A percentile compares a stretch with the other conserved stretches of the same genome.
Evolutionary conservation across 2,329 filamentous ascomycete species (phyloP).

Genomic region (Dactylonectria macrodidyma): DNA sequence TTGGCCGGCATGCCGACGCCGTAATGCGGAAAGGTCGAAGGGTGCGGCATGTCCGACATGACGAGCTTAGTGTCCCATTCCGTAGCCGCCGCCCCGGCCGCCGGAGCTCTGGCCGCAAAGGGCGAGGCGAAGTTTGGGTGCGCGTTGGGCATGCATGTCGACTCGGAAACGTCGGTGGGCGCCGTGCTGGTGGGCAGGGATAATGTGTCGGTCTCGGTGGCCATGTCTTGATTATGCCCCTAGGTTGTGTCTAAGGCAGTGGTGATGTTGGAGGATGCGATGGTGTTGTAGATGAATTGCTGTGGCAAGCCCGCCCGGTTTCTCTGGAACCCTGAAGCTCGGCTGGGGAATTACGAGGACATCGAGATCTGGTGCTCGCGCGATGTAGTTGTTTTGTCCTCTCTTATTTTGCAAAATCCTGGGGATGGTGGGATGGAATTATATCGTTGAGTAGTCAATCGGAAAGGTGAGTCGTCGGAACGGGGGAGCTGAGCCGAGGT

Average conservation of each 20-base stretch:
- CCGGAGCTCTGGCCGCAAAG: conserved; percentile 30
- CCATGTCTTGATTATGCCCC: conserved; percentile 39
- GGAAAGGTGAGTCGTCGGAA: background rate
- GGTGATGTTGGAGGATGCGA: background rate
- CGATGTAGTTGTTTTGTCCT: background rate
- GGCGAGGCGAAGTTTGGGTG: conserved; percentile 35
- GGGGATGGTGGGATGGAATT: background rate
- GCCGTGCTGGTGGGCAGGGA: conserved; percentile 52
- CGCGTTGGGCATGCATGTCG: conserved; percentile 45
- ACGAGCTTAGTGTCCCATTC: conserved; percentile 52
- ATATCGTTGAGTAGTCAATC: background rate
- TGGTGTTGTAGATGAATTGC: background rate
- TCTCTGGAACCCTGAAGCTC: conserved; percentile 3
- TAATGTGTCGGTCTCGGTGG: conserved; percentile 53
- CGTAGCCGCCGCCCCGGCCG: conserved; percentile 23
- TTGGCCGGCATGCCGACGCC: conserved; percentile 13
- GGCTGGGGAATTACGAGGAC: conserved; percentile 8
- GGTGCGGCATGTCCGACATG: conserved; percentile 36
- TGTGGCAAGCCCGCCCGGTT: conserved; percentile 7
- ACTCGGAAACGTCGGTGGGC: conserved; percentile 50
- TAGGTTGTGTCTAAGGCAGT: background rate
- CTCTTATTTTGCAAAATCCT: background rate
- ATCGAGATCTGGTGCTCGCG: conserved; percentile 5
- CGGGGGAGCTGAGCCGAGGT: background rate
- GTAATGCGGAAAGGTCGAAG: conserved; percentile 29